These are phyloP conservation scores for Alternaria alternata DNA, from an alignment of 2,329 filamentous ascomycete species.

Conservation along the genomic window DNA sequence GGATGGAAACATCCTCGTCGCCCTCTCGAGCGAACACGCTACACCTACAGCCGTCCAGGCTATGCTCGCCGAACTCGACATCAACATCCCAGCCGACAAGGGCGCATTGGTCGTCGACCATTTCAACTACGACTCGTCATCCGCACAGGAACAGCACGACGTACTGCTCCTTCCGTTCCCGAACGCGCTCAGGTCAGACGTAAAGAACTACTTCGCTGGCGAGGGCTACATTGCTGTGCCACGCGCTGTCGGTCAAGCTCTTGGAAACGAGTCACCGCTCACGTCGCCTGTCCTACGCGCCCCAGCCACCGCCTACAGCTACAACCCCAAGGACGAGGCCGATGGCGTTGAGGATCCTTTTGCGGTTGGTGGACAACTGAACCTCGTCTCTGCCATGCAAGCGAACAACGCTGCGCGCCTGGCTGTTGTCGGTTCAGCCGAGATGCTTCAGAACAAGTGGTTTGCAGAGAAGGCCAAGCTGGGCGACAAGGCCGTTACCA, in stretches of 20 bases:
- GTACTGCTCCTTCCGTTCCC: conserved; percentile 81
- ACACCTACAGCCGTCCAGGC: conserved; percentile 78
- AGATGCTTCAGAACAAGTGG: conserved; percentile 89
- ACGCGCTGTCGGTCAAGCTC: conserved; percentile 77
- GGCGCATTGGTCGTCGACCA: conserved; percentile 90
- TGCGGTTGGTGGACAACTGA: conserved; percentile 82
- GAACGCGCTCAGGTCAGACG: conserved; percentile 68
- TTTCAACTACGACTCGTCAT: conserved; percentile 86
- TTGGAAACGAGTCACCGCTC: conserved; percentile 78
- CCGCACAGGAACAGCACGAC: conserved; percentile 84
- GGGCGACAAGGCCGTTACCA: conserved; percentile 65
- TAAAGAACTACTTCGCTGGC: conserved; percentile 80
- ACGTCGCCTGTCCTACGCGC: conserved; percentile 84
- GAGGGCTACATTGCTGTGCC: conserved; percentile 81
- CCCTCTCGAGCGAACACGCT: conserved; percentile 75
- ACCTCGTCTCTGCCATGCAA: conserved; percentile 85
- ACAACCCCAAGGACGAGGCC: conserved; percentile 88
- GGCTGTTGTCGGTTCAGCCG: conserved; percentile 82
- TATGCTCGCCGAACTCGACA: conserved; percentile 86
- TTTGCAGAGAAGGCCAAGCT: conserved; percentile 77
- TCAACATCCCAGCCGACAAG: conserved; percentile 85
- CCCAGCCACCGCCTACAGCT: conserved; percentile 86
- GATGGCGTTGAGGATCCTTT: conserved; percentile 81
- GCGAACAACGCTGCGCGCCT: conserved; percentile 93
- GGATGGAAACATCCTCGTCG: conserved; percentile 88